Evolutionary conservation across 129 eudicot species (phyloP).

Genomic region (Dittrichia graveolens): DNA sequence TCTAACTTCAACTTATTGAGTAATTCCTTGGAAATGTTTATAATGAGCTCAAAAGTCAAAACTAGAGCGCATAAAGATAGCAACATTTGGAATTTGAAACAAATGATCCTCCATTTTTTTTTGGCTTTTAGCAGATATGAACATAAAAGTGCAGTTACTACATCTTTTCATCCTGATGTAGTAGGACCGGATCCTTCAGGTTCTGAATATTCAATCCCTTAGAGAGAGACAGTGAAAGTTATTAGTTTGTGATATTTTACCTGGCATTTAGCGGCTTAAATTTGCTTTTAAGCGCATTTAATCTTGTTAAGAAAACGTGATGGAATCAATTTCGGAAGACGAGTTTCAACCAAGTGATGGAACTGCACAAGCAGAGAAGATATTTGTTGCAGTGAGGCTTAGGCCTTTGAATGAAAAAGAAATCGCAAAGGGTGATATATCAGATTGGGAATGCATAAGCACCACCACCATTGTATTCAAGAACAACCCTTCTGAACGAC

Average conservation of each 20-base stretch:
- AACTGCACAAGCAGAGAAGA: constrained; percentile 70
- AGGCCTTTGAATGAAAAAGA: constrained; percentile 88
- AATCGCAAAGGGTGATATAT: constrained; percentile 49
- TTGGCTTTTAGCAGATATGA: neutral
- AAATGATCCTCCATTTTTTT: neutral
- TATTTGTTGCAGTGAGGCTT: constrained; percentile 75
- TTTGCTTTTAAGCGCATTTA: constrained; percentile 43
- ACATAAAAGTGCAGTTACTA: constrained; percentile 4
- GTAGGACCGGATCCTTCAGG: neutral
- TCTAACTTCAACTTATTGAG: neutral
- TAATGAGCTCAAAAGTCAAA: constrained; percentile 3
- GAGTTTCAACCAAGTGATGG: constrained; percentile 39
- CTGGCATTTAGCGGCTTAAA: constrained; percentile 19
- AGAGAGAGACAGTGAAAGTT: constrained; percentile 22
- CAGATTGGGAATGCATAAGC: constrained; percentile 84
- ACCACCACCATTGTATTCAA: constrained; percentile 62
- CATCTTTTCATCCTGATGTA: neutral
- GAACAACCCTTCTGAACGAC: constrained; percentile 55
- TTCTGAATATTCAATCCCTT: neutral
- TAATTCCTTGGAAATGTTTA: neutral
- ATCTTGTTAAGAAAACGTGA: constrained; percentile 28
- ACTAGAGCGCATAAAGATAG: constrained; percentile 5
- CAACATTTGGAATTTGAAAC: constrained; percentile 9
- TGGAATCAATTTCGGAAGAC: constrained; percentile 66
- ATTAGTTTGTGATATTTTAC: constrained; percentile 10